A percentile compares a stretch with the other conserved stretches of the same genome.
Evolutionary conservation across 2,329 filamentous ascomycete species (phyloP).

Genomic region (Emmonsia crescens): DNA sequence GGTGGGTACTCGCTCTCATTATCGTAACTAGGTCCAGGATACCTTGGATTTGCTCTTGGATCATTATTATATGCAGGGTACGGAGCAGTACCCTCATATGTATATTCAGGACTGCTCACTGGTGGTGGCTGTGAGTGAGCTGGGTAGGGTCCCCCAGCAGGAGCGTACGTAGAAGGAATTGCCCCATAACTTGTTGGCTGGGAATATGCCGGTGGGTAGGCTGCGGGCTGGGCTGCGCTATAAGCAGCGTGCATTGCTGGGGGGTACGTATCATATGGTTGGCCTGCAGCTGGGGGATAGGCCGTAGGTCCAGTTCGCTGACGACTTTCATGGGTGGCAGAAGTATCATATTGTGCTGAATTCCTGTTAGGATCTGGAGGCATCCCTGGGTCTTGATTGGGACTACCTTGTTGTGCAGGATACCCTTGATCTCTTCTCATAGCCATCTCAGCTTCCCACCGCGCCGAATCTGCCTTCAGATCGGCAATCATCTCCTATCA

Average conservation of each 20-base stretch:
- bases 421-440: constrained; percentile 32
- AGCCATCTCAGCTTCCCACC: constrained; percentile 38
- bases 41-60: constrained; percentile 31
- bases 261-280: constrained; percentile 21
- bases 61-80: constrained; percentile 12
- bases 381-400: constrained; percentile 28
- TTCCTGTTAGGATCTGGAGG: constrained; percentile 29
- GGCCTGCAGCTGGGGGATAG: constrained; percentile 25
- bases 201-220: not conserved
- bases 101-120: constrained; percentile 26
- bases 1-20: constrained; percentile 32
- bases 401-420: constrained; percentile 28
- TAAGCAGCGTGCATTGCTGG: constrained; percentile 11
- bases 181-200: constrained; percentile 17
- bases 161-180: constrained; percentile 27
- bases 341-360: constrained; percentile 27
- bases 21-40: constrained; percentile 33
- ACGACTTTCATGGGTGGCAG: constrained; percentile 29
- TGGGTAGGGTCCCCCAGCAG: constrained; percentile 24
- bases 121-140: constrained; percentile 26
- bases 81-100: constrained; percentile 29
- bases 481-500: constrained; percentile 45
- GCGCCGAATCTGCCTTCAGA: constrained; percentile 42
- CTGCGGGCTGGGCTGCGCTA: constrained; percentile 2
- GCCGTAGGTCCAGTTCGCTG: constrained; percentile 28